Evolutionary conservation across 306 rosid species (phyloP).

Genomic region (Crataegus laevigata): DNA sequence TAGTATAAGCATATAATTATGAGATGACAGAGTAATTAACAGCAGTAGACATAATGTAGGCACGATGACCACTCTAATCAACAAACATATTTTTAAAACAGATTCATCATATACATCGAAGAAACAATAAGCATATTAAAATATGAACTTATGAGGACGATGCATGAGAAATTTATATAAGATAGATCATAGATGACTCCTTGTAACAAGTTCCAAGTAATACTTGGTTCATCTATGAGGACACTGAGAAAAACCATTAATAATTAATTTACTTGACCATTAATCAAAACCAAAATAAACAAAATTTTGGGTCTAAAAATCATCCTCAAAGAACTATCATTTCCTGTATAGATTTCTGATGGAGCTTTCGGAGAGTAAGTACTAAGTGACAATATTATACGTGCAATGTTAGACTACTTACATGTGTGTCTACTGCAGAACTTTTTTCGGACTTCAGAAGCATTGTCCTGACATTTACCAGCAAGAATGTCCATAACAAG

Average conservation of each 20-base stretch:
- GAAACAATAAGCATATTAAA: neutral
- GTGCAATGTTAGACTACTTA: slow-evolving; percentile 29
- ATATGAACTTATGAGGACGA: neutral
- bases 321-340: neutral
- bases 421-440: slow-evolving; percentile 43
- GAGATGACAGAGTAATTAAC: slow-evolving; percentile 8
- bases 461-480: slow-evolving; percentile 47
- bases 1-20: neutral
- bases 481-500: slow-evolving; percentile 89
- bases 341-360: neutral
- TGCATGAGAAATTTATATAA: neutral
- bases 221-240: neutral
- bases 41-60: neutral
- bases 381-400: neutral
- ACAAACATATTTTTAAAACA: neutral
- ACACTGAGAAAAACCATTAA: neutral
- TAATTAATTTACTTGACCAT: neutral
- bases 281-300: neutral
- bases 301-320: neutral
- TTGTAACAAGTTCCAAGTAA: neutral
- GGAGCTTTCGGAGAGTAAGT: neutral
- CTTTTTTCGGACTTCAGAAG: slow-evolving; percentile 40
- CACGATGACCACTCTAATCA: neutral
- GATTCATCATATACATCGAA: neutral
- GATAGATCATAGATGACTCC: neutral